Base-by-base conservation (phyloP, 2,329 filamentous ascomycete species). In the Colletotrichum spaethianum region DNA sequence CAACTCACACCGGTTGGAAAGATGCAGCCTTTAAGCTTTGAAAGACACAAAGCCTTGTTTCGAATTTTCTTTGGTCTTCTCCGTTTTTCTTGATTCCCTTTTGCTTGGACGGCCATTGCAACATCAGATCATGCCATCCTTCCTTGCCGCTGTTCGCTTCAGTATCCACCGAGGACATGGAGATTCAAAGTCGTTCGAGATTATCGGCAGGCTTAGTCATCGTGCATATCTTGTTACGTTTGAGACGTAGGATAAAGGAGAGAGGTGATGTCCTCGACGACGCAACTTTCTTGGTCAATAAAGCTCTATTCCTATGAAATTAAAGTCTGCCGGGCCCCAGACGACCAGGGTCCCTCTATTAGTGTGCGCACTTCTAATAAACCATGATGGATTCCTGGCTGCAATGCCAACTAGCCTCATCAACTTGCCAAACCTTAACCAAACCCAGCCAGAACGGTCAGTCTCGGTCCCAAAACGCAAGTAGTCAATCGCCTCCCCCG, bases 71-170 rank as follows among this genome's bases (percentile, higher is more conserved):
- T 40, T 14, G 1, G 8, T n/a, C 6, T 36, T 16, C n/a, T 42
- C 16, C 6, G n/a, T 46, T 40, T 40, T 57, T 26, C 59, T 33
- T 61, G 61, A 33, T 55, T 55, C 12, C 38, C 18, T 20, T 28
- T 48, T 31, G 59, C 70, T 60, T 40, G 28, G 65, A 55, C 53
- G 36, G 50, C 53, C 55, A 44, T 23, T 64, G 53, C 23, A 42
- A 61, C 56, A 55, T 63, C 65, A 69, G 59, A 69, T 63, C 59
- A 72, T 69, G 59, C 52, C 59, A 60, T 38, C 44, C 36, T 63
- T 57, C 59, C 69, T 48, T 63, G 60, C 33, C 18, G 36, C 44
- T 36, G 48, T 60, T 60, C 60, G 53, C 46, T 36, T 55, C n/a
- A 55, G 52, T 60, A 69, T 59, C 65, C 65, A 72, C 70, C 38